Evolutionary conservation across 805 yeast genomes (phyloP).

Genomic region (Cyberlindnera maclurae): DNA sequence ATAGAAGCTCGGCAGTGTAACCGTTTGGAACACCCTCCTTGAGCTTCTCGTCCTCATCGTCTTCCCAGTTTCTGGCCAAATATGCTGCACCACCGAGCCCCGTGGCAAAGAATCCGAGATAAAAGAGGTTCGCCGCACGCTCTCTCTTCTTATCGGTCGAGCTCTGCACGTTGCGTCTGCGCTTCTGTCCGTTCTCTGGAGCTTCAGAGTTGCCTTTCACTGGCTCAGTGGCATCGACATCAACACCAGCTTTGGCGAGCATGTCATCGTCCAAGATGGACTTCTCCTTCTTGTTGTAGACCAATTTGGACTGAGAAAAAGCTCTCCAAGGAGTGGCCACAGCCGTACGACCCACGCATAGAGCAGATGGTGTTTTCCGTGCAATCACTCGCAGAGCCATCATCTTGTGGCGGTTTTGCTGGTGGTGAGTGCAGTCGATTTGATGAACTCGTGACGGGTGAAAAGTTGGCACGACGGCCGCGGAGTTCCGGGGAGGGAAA

Average conservation of each 20-base stretch:
- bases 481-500: background rate
- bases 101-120: constrained; percentile 45
- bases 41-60: constrained; percentile 57
- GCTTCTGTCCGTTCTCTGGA: constrained; percentile 9
- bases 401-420: constrained; percentile 1
- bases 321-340: constrained; percentile 1
- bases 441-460: too few species aligned
- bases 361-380: background rate
- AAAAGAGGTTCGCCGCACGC: constrained; percentile 67
- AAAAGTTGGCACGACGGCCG: too few species aligned
- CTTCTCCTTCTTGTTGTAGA: constrained; percentile 25
- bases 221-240: constrained; percentile 31
- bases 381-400: constrained; percentile 1
- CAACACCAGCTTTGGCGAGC: constrained; percentile 79
- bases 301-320: constrained; percentile 12
- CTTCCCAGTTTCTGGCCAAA: constrained; percentile 81
- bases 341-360: background rate
- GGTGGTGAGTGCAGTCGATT: too few species aligned
- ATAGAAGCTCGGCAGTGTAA: constrained; percentile 55
- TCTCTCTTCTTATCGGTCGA: constrained; percentile 80
- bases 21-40: constrained; percentile 56
- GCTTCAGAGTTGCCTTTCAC: constrained; percentile 10
- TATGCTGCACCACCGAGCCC: constrained; percentile 55
- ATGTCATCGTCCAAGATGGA: constrained; percentile 75
- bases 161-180: constrained; percentile 53